Base-by-base conservation (phyloP, 257 asterid genomes). In the Cinchona pubescens region DNA sequence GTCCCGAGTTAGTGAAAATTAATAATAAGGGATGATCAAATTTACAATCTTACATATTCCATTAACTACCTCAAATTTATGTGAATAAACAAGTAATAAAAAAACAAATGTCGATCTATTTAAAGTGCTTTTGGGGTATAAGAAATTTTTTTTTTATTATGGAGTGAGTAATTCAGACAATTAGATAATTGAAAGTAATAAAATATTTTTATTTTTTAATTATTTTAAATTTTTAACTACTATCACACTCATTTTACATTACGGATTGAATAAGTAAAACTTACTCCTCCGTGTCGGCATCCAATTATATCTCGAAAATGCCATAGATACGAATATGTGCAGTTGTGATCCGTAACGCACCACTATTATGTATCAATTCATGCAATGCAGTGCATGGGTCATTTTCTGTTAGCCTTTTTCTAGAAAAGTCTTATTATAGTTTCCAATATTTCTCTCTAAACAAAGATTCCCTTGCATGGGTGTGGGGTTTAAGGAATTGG, bases 401-500 rank as follows among this genome's bases (percentile, higher is more conserved):
- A 48, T 73, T 83, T 76, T 81, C 78, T 49, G 9, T 75, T 23
- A 10, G 58, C 66, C 21, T 61, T 72, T 80, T 46, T 79, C 70
- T 71, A 79, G 78, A 81, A 76, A 76, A 69, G 30, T 55, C 42
- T 79, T 77, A 76, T 32, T 19, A 76, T 67, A 76, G 74, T 72
- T 78, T 64, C 73, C 77, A 79, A 73, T 32, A 69, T 66, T 66
- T 76, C 29, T 72, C 64, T 65, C 25, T 67, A 56, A 30, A 49
- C 55, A 68, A 75, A 80, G 84, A 79, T 81, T 82, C 84, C 80
- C 71, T 70, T 75, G 73, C 29, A 58, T 37, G 68, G 68, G 23
- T 58, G 86, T 77, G 84, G 85, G 87, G 79, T 75, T 83, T 61
- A 64, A 13, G 68, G 88, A 81, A 83, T 82, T 82, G 79, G 65